Evolutionary conservation across 305 asterid species (phyloP).

Genomic region (Fraxinus paxiana): DNA sequence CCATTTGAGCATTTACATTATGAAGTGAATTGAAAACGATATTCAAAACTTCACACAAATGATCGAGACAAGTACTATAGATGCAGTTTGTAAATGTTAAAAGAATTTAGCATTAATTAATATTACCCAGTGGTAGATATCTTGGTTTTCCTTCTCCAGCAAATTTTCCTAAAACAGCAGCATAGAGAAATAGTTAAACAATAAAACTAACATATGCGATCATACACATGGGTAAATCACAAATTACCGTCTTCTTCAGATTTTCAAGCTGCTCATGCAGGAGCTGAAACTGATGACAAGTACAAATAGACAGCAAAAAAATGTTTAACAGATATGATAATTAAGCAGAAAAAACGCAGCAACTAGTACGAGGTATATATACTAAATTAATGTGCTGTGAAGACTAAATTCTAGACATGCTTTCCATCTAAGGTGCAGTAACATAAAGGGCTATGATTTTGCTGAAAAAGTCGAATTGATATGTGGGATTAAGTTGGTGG

Average conservation of each 20-base stretch:
- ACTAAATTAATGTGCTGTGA: neutral
- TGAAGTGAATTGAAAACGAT: neutral
- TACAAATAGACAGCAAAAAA: neutral
- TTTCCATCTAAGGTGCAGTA: neutral
- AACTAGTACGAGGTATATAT: neutral
- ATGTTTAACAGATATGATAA: neutral
- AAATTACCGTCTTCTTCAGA: slow-evolving; percentile 61
- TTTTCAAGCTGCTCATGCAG: slow-evolving; percentile 70
- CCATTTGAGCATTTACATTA: neutral
- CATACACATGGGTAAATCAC: neutral
- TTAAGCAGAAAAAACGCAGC: neutral
- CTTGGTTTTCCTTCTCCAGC: slow-evolving; percentile 76
- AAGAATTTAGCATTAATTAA: neutral
- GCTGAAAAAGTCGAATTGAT: neutral
- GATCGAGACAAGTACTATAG: neutral
- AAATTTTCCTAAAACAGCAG: slow-evolving; percentile 40
- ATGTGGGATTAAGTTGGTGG: neutral
- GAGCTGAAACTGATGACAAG: slow-evolving; percentile 52
- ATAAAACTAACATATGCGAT: neutral
- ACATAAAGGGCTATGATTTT: neutral
- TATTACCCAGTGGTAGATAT: slow-evolving; percentile 65
- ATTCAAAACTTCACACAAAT: neutral
- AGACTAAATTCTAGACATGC: neutral
- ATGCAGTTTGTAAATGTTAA: neutral
- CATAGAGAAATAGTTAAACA: neutral